Percentiles rank a stretch among this genome's conserved stretches.
Evolutionary conservation across 345 rosid species (phyloP).

Genomic region (Heritiera littoralis): DNA sequence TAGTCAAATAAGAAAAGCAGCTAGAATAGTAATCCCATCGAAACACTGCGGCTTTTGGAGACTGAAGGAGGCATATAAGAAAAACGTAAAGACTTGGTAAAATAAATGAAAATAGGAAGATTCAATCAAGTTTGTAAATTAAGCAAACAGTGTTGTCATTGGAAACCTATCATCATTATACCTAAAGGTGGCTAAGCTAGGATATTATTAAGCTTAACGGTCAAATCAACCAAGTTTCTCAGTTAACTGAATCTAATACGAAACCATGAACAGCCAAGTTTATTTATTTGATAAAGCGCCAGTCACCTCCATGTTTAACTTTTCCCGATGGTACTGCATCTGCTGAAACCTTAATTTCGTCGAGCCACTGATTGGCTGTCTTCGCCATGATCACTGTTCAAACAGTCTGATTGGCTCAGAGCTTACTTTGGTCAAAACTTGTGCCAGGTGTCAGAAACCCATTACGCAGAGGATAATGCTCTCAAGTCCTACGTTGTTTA

Average conservation of each 20-base stretch:
- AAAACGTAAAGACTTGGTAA: too few species aligned
- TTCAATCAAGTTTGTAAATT: not conserved
- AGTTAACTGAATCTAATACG: constrained; percentile 54
- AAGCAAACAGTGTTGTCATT: not conserved
- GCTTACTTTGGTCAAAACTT: constrained; percentile 34
- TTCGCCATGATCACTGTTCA: constrained; percentile 48
- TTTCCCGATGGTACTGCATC: not conserved
- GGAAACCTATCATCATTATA: not conserved
- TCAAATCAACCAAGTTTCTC: constrained; percentile 59
- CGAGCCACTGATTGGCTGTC: constrained; percentile 79
- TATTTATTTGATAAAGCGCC: constrained; percentile 2
- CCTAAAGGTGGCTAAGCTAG: not conserved
- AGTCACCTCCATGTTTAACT: not conserved
- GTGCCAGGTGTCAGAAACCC: constrained; percentile 50
- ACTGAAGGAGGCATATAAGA: too few species aligned
- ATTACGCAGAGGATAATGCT: constrained; percentile 44
- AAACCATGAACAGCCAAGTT: constrained; percentile 39
- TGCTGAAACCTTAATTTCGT: constrained; percentile 79
- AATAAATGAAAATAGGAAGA: not conserved
- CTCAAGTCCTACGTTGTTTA: constrained; percentile 18
- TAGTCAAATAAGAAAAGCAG: too few species aligned
- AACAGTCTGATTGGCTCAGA: constrained; percentile 59
- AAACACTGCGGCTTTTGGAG: too few species aligned
- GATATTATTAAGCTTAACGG: constrained; percentile 15
- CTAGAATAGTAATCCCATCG: too few species aligned